A percentile compares a stretch with the other conserved stretches of the same genome.
Evolutionary conservation across 75 land plant species (phyloP).

Genomic region (Sequoia sempervirens): DNA sequence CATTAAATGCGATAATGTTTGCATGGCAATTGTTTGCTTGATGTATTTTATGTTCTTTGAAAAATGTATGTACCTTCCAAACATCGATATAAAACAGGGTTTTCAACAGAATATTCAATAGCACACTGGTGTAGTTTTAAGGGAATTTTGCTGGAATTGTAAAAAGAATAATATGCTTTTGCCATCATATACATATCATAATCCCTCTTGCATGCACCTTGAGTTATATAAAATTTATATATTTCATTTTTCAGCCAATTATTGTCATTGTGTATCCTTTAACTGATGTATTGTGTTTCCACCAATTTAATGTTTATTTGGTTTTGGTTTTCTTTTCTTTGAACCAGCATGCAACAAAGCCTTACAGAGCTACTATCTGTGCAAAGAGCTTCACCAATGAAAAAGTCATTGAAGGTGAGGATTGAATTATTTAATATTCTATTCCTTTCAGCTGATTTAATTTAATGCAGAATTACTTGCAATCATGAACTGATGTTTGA

Average conservation of each 20-base stretch:
- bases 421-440: not conserved
- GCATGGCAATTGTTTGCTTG: not conserved
- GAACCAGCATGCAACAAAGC: slow-evolving; percentile 39
- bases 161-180: not conserved
- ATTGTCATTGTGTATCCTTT: not conserved
- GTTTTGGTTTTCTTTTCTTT: not conserved
- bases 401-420: slow-evolving; percentile 21
- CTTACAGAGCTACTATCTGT: slow-evolving; percentile 39
- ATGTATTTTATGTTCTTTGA: not conserved
- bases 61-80: not conserved
- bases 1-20: not conserved
- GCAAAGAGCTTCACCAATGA: slow-evolving; percentile 25
- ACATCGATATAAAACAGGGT: not conserved
- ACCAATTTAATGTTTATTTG: not conserved
- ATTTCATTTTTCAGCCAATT: not conserved
- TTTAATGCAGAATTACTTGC: not conserved
- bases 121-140: not conserved
- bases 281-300: not conserved
- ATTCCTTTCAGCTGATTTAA: not conserved
- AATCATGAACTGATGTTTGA: not conserved
- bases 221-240: not conserved
- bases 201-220: not conserved
- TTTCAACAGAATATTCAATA: not conserved
- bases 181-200: not conserved
- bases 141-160: not conserved